phyloP scores from a whole-genome alignment of 2,329 filamentous ascomycete genomes.

The Boeremia lycopersici region DNA sequence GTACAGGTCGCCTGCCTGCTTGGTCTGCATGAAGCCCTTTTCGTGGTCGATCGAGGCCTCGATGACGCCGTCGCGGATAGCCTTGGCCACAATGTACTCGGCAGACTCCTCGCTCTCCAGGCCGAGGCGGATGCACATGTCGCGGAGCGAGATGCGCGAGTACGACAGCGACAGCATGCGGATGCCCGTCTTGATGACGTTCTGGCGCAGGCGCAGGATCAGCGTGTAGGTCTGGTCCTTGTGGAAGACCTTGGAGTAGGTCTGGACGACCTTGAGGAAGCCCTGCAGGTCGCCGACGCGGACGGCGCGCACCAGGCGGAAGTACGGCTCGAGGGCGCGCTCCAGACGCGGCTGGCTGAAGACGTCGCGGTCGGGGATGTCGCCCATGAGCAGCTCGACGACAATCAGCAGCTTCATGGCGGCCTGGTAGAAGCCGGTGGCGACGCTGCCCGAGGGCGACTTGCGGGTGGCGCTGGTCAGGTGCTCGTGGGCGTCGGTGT shows the following conservation, averaged over 20 bases:
- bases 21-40: slow-evolving; percentile 97
- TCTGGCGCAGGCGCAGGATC: slow-evolving; percentile 92
- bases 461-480: slow-evolving; percentile 92
- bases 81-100: slow-evolving; percentile 99
- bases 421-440: slow-evolving; percentile 92
- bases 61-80: slow-evolving; percentile 95
- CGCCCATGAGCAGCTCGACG: slow-evolving; percentile 96
- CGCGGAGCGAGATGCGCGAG: slow-evolving; percentile 92
- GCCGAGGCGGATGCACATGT: slow-evolving; percentile 95
- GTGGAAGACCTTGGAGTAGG: slow-evolving; percentile 83
- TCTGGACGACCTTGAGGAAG: slow-evolving; percentile 84
- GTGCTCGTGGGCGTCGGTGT: slow-evolving; percentile 96
- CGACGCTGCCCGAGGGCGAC: slow-evolving; percentile 85
- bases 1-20: slow-evolving; percentile 94
- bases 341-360: slow-evolving; percentile 92
- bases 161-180: slow-evolving; percentile 99
- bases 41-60: slow-evolving; percentile 94
- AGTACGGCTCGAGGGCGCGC: slow-evolving; percentile 86
- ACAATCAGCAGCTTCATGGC: slow-evolving; percentile 96
- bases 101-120: slow-evolving; percentile 95
- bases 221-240: slow-evolving; percentile 94
- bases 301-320: slow-evolving; percentile 91
- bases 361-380: slow-evolving; percentile 92
- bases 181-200: slow-evolving; percentile 99
- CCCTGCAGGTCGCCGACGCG: slow-evolving; percentile 95